Evolutionary conservation across 495 filamentous ascomycete genomes (phyloP).

Genomic region (Usnea hakonensis): DNA sequence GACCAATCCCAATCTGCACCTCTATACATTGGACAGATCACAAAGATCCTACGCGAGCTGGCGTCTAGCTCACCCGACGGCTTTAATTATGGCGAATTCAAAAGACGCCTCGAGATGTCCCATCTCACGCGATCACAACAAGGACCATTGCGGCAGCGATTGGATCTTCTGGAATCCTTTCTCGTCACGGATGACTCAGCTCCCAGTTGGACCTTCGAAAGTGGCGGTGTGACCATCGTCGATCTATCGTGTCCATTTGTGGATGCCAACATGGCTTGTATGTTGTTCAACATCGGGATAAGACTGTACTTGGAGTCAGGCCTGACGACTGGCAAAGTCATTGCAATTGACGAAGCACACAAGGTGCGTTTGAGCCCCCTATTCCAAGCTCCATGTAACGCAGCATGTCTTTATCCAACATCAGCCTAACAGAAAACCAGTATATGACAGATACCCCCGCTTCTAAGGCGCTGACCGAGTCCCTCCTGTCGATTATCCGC

Average conservation of each 20-base stretch:
- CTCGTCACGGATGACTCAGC: conserved; percentile 22
- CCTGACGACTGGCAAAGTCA: no score
- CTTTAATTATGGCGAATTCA: conserved; percentile 1
- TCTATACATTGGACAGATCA: conserved; percentile 47
- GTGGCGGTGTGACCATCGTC: conserved; percentile 58
- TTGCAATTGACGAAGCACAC: no score
- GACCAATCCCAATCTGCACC: conserved; percentile 39
- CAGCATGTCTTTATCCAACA: no score
- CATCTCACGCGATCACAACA: conserved; percentile 5
- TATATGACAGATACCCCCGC: conserved; percentile 41
- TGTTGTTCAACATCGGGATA: conserved; percentile 60
- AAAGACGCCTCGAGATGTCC: conserved; percentile 24
- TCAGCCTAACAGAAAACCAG: no score
- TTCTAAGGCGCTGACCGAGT: conserved; percentile 50
- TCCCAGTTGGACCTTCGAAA: conserved; percentile 26
- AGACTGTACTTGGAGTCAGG: conserved; percentile 50
- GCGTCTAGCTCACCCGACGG: conserved; percentile 21
- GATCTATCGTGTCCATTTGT: conserved; percentile 69
- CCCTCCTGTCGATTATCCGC: conserved; percentile 55
- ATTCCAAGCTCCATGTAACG: no score
- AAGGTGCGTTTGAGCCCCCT: no score
- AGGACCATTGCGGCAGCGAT: conserved; percentile 30
- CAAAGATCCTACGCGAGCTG: conserved; percentile 16
- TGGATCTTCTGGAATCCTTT: conserved; percentile 39
- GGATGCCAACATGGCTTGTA: conserved; percentile 54